Conservation (phyloP, 1,284 basidiomycete genomes). For the Marasmius sp. region DNA sequence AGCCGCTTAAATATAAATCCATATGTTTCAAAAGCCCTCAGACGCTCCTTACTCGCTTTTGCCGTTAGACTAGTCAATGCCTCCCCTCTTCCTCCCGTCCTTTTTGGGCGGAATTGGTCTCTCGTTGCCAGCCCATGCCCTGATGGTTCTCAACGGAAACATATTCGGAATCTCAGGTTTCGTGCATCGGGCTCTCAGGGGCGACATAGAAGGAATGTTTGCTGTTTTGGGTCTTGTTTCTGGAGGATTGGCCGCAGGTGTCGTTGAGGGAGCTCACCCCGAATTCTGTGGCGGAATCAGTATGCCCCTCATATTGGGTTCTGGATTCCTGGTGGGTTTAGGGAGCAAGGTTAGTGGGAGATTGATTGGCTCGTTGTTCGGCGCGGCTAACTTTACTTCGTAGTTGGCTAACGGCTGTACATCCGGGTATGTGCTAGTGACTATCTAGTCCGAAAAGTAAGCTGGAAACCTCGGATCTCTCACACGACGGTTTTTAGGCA, state of each 20-base stretch:
- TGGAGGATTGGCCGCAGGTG: conserved; percentile 43
- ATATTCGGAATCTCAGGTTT: conserved; percentile 69
- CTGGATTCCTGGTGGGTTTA: conserved; percentile 62
- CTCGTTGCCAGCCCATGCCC: conserved; percentile 51
- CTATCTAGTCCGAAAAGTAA: neutral
- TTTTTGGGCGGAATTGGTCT: conserved; percentile 63
- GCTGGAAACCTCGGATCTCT: neutral
- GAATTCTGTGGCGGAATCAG: conserved; percentile 25
- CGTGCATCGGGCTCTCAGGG: conserved; percentile 51
- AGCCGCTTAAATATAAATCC: too few relatives aligned
- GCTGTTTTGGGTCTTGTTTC: conserved; percentile 43
- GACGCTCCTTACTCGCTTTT: neutral
- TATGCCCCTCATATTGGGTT: conserved; percentile 36
- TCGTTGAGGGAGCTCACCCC: conserved; percentile 30
- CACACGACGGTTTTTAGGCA: conserved; percentile 42
- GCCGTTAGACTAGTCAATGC: neutral
- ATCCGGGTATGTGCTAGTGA: conserved; percentile 43
- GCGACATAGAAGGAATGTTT: conserved; percentile 39
- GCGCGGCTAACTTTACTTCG: neutral
- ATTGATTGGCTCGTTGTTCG: neutral
- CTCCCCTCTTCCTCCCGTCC: conserved; percentile 41
- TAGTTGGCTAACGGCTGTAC: conserved; percentile 61
- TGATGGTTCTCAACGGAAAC: conserved; percentile 56
- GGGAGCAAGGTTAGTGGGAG: conserved; percentile 54
- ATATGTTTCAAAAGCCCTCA: too few relatives aligned